Evolutionary conservation across 352 stramenopile genomes (phyloP).

Genomic region (Aphanomyces invadans): DNA sequence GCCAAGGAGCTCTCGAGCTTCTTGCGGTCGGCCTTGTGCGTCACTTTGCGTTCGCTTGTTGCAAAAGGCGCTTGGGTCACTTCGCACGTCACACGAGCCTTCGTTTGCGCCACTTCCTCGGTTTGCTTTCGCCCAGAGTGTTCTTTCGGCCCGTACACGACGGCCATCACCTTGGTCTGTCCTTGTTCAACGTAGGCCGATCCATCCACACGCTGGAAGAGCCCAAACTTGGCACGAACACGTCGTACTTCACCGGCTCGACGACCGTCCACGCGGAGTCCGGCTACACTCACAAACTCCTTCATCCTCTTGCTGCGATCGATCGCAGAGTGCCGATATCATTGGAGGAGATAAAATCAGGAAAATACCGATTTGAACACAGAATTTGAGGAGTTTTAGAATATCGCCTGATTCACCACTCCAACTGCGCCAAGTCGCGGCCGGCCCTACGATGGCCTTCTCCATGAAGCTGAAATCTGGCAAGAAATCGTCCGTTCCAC

Average conservation of each 20-base stretch:
- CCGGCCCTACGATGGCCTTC: slow-evolving; percentile 37
- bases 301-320: slow-evolving; percentile 16
- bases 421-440: background rate
- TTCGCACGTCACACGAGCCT: slow-evolving; percentile 71
- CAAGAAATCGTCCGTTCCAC: slow-evolving; percentile 37
- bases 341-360: slow-evolving; percentile 24
- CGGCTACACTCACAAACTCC: slow-evolving; percentile 78
- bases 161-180: slow-evolving; percentile 85
- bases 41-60: slow-evolving; percentile 74
- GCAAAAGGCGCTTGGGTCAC: slow-evolving; percentile 84
- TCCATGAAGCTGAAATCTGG: slow-evolving; percentile 47
- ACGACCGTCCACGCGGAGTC: slow-evolving; percentile 75
- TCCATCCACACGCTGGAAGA: slow-evolving; percentile 81
- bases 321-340: background rate
- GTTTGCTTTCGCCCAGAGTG: slow-evolving; percentile 36
- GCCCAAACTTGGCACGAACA: slow-evolving; percentile 71
- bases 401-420: background rate
- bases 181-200: slow-evolving; percentile 84
- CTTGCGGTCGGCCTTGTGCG: slow-evolving; percentile 70
- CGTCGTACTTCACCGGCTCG: slow-evolving; percentile 77
- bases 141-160: slow-evolving; percentile 82
- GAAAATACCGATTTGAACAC: background rate
- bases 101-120: slow-evolving; percentile 44
- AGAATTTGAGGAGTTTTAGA: background rate
- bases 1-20: slow-evolving; percentile 81